Conservation (phyloP, 345 rosid genomes). For the Brassica incana region DNA sequence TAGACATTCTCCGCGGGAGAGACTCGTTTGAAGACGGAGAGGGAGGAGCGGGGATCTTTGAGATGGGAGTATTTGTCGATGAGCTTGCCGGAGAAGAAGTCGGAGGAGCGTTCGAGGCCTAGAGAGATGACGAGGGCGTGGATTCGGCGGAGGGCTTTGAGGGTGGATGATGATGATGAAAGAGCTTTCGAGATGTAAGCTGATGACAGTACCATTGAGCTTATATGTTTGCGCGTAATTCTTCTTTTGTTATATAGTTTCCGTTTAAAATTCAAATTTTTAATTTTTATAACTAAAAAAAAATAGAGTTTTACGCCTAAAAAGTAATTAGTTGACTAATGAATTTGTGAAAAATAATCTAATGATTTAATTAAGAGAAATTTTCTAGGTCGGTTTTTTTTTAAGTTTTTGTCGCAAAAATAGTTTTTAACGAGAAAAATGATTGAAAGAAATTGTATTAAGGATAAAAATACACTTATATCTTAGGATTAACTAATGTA, state of each 20-base stretch:
- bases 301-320: neutral
- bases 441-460: too few species aligned
- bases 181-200: constrained; percentile 48
- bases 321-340: neutral
- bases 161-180: constrained; percentile 38
- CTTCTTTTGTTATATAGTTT: neutral
- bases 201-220: constrained; percentile 20
- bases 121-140: constrained; percentile 53
- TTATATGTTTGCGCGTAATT: neutral
- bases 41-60: constrained; percentile 46
- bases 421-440: too few species aligned
- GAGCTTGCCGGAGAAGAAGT: constrained; percentile 60
- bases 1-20: constrained; percentile 49
- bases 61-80: constrained; percentile 59
- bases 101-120: constrained; percentile 55
- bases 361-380: too few species aligned
- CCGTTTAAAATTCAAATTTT: neutral
- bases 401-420: too few species aligned
- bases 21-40: constrained; percentile 51
- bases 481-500: too few species aligned
- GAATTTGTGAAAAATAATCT: neutral
- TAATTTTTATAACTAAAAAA: neutral
- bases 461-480: too few species aligned
- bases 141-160: constrained; percentile 43
- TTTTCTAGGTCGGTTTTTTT: too few species aligned